Evolutionary conservation across 176 grass and related monocot genomes (phyloP).

Genomic region (bread wheat (Triticum aestivum)): IWGSC_CS_RefSeq_v2.1 NC_057800.1:564438661-564439160

Average conservation of each 20-base stretch:
- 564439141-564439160: constrained; percentile 14
- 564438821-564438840: constrained; percentile 33
- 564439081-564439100: constrained; percentile 37
- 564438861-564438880: constrained; percentile 35
- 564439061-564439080: constrained; percentile 47
- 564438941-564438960: constrained; percentile 17
- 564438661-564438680: not conserved
- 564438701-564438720: not conserved
- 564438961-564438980: constrained; percentile 38
- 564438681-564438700: not conserved
- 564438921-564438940: not conserved
- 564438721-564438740: constrained; percentile 35
- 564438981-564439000: constrained; percentile 30
- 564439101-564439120: constrained; percentile 27
- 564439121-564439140: constrained; percentile 20
- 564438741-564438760: constrained; percentile 47
- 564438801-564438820: constrained; percentile 34
- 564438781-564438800: constrained; percentile 30
- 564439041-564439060: constrained; percentile 39
- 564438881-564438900: constrained; percentile 23
- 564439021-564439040: constrained; percentile 30
- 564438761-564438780: constrained; percentile 52
- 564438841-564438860: constrained; percentile 26
- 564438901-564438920: not conserved
- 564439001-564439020: constrained; percentile 33